Conservation (phyloP, 2,329 filamentous ascomycete species). For the Epichloe gansuensis region DNA sequence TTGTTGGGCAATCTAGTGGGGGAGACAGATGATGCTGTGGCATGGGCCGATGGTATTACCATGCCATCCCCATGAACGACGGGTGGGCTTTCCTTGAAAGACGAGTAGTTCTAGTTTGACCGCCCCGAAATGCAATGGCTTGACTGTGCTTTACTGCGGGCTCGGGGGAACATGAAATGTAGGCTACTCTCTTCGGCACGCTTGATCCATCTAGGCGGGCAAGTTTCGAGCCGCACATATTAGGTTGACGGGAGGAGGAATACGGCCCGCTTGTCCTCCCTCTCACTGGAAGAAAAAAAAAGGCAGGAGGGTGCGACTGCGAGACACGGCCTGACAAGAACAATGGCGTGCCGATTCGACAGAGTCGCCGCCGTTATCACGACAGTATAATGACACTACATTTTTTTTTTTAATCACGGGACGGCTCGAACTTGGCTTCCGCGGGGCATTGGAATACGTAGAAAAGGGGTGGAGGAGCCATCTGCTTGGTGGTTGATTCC, state of each 20-base stretch:
- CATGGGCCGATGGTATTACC: too few relatives aligned
- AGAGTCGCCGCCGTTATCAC: too few relatives aligned
- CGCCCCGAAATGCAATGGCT: background rate
- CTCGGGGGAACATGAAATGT: background rate
- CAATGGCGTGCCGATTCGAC: background rate
- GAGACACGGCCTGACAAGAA: too few relatives aligned
- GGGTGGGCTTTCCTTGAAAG: too few relatives aligned
- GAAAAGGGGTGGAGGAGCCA: background rate
- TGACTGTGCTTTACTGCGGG: background rate
- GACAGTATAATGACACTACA: background rate
- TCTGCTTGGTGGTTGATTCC: background rate
- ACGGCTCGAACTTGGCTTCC: conserved; percentile 4
- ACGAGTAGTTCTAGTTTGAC: background rate
- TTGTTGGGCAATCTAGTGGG: background rate
- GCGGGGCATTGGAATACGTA: background rate
- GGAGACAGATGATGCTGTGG: too few relatives aligned
- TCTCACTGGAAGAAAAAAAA: background rate
- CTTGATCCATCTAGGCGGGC: too few relatives aligned
- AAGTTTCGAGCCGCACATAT: background rate
- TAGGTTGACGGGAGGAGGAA: too few relatives aligned
- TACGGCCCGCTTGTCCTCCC: background rate
- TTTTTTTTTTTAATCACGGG: background rate
- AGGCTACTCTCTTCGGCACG: background rate
- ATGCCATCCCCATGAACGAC: too few relatives aligned
- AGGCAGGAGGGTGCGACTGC: background rate